A percentile compares a stretch with the other conserved stretches of the same genome.
These are phyloP conservation scores for Didymella pomorum DNA, from an alignment of 2,329 filamentous ascomycete genomes.

Conservation along the genomic window DNA sequence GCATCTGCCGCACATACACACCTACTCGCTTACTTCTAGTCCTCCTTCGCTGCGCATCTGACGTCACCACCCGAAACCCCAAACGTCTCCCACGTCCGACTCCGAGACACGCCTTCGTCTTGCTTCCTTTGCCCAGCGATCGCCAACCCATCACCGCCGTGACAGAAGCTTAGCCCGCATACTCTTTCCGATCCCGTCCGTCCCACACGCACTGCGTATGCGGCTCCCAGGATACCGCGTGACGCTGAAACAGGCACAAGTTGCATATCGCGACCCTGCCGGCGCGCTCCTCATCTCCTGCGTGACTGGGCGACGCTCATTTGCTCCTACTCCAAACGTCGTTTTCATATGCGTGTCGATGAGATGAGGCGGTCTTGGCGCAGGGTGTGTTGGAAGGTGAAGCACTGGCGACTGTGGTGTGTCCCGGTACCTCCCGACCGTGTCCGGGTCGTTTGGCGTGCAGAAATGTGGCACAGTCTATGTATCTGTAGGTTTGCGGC, in stretches of 20 bases:
- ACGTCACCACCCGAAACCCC: constrained; percentile 7
- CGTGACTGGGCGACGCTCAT: constrained; percentile 5
- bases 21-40: constrained; percentile 2
- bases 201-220: not conserved
- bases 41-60: not conserved
- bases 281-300: not conserved
- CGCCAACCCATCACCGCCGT: constrained; percentile 14
- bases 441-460: constrained; percentile 2
- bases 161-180: constrained; percentile 21
- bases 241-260: constrained; percentile 19
- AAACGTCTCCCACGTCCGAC: constrained; percentile 1
- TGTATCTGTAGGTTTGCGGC: not conserved
- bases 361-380: constrained; percentile 10
- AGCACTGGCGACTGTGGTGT: constrained; percentile 12
- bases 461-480: not conserved
- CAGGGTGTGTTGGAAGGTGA: constrained; percentile 6
- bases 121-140: not conserved
- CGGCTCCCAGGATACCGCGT: not conserved
- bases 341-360: constrained; percentile 6
- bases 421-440: constrained; percentile 4
- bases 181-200: not conserved
- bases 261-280: constrained; percentile 5
- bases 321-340: constrained; percentile 9
- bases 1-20: not conserved
- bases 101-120: constrained; percentile 6